These are phyloP conservation scores for Aureobasidium pullulans DNA, from an alignment of 2,329 filamentous ascomycete genomes.

Conservation along the genomic window DNA sequence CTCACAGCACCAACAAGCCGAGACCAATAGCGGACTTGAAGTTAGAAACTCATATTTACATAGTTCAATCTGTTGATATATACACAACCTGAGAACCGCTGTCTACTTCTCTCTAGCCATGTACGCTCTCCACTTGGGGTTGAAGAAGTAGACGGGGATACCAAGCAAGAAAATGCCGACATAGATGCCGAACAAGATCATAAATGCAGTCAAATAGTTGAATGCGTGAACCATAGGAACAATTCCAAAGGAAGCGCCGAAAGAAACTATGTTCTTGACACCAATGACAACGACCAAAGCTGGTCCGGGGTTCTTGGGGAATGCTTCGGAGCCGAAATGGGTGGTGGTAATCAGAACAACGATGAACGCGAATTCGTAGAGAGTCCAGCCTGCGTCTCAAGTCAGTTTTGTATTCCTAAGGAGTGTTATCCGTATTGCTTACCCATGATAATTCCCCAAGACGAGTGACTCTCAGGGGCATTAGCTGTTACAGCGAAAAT, in stretches of 20 bases:
- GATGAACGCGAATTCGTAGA: constrained; percentile 22
- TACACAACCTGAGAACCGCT: too few relatives aligned
- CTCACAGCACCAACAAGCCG: too few relatives aligned
- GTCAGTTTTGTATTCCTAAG: too few relatives aligned
- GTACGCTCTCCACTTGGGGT: constrained; percentile 14
- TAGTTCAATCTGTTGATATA: too few relatives aligned
- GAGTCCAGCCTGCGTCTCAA: constrained; percentile 23
- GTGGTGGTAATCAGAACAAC: constrained; percentile 25
- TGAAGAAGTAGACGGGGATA: constrained; percentile 25
- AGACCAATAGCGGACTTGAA: too few relatives aligned
- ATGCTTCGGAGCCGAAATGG: constrained; percentile 26
- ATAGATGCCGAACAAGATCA: constrained; percentile 20
- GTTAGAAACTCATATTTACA: too few relatives aligned
- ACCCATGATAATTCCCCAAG: constrained; percentile 22
- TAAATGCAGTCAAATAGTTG: constrained; percentile 21
- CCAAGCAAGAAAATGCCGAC: constrained; percentile 21
- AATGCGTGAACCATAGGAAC: constrained; percentile 26
- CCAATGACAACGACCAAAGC: constrained; percentile 30
- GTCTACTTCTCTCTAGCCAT: not conserved
- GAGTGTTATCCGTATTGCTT: not conserved
- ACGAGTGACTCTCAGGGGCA: constrained; percentile 16
- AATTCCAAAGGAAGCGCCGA: constrained; percentile 27
- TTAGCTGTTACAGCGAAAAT: constrained; percentile 29
- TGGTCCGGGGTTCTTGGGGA: constrained; percentile 25
- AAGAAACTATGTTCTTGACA: constrained; percentile 29